Evolutionary conservation across 2,329 filamentous ascomycete species (phyloP).

Genomic region (Neofusicoccum laricinum): DNA sequence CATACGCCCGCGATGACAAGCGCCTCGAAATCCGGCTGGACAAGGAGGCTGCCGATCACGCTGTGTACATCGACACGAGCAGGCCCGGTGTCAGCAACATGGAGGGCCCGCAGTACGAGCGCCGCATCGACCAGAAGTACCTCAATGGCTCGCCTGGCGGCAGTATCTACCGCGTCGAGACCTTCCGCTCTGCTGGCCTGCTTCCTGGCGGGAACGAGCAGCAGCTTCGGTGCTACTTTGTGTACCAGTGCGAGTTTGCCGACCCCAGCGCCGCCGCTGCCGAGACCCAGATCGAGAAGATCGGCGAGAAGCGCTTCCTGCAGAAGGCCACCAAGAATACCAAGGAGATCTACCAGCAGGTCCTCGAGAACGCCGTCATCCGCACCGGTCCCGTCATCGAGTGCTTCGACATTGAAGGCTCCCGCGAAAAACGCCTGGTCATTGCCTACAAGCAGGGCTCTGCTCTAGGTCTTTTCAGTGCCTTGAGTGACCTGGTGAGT

Average conservation of each 20-base stretch:
- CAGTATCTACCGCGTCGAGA: constrained; percentile 89
- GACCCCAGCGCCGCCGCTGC: constrained; percentile 68
- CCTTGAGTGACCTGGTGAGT: constrained; percentile 71
- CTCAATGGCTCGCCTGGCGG: constrained; percentile 71
- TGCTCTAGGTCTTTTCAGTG: constrained; percentile 89
- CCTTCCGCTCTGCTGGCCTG: constrained; percentile 85
- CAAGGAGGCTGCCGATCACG: constrained; percentile 91
- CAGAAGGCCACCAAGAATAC: constrained; percentile 96
- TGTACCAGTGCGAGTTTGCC: constrained; percentile 92
- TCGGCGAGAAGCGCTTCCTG: constrained; percentile 90
- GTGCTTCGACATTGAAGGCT: constrained; percentile 91
- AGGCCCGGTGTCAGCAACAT: constrained; percentile 76
- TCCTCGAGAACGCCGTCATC: constrained; percentile 79
- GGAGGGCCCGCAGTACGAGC: constrained; percentile 85
- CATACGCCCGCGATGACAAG: constrained; percentile 89
- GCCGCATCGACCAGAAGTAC: constrained; percentile 92
- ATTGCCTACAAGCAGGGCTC: constrained; percentile 93
- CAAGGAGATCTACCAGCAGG: constrained; percentile 90
- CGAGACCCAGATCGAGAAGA: constrained; percentile 86
- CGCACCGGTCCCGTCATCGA: constrained; percentile 94
- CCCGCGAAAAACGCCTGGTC: constrained; percentile 88
- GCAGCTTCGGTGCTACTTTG: constrained; percentile 94
- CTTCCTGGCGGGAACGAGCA: constrained; percentile 74
- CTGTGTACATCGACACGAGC: constrained; percentile 98
- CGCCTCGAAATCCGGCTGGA: constrained; percentile 90